Evolutionary conservation across 139 green algal genomes (phyloP), one percentile per base, ranked within the genome.

Genomic region (Bryopsis sp.): DNA sequence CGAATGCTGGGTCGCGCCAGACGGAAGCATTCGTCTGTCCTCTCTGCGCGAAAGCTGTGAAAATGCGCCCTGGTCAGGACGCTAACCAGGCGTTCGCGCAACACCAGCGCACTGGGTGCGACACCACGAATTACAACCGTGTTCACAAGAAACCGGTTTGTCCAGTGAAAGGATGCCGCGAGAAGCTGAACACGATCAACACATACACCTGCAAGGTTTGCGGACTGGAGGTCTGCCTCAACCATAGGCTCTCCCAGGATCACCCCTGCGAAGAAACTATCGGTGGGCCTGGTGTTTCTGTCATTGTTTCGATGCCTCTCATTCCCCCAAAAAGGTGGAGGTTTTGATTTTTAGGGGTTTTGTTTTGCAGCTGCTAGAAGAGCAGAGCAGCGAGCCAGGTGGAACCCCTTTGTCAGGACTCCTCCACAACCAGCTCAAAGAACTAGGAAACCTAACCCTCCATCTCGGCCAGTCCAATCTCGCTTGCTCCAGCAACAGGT

Each of bases 121-220:
- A 95, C 64, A 81, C 86, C 0, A 2, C 35, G 24, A 91, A 95
- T 72, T 95, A 92, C 58, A 62, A 43, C 4, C 65, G 48, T 2
- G 88, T 92, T 33, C 79, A 89, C 67, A 76, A 79, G 8, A 90
- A 89, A 73, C 39, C 11, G 8, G 48, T 63, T 33, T 92, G 85
- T 72, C 76, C 84, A 0, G 85, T 76, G 28, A 34, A 47, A 0
- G 66, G 77, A 5, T 95, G 88, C 74, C 75, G 73, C 36, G 82
- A 92, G 72, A 85, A 82, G 74, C 79, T 95, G 3, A 85, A 62
- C n/a, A 78, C 64, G 34, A 74, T 85, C 47, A 93, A 91, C 74
- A 78, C 70, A 1, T 89, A 86, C 66, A 63, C 47, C 3, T 93
- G 86, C 80, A 82, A 84, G 46, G 37, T 28, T 2, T 88, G 78